These are phyloP conservation scores for Hibiscus mutabilis DNA, from an alignment of 345 rosid genomes.

Conservation along the genomic window DNA sequence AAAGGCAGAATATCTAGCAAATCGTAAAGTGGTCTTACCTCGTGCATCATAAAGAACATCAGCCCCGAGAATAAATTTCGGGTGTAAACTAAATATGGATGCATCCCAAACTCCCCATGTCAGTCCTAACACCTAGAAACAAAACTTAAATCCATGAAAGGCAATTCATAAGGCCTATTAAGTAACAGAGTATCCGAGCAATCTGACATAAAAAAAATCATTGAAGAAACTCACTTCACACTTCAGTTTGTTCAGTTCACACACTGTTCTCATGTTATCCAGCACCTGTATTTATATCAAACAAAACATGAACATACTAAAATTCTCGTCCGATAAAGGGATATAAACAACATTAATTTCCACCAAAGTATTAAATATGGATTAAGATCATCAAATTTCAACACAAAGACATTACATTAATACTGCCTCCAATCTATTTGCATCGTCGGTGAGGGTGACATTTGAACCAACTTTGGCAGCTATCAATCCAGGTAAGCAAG, in stretches of 20 bases:
- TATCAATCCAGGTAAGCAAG: constrained; percentile 64
- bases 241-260: constrained; percentile 47
- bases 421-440: constrained; percentile 49
- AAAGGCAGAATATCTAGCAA: constrained; percentile 7
- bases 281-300: constrained; percentile 48
- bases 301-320: neutral
- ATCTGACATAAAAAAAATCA: neutral
- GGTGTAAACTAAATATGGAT: constrained; percentile 45
- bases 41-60: constrained; percentile 77
- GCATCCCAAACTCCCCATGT: constrained; percentile 90
- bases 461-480: constrained; percentile 77
- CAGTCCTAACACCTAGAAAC: constrained; percentile 53
- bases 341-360: neutral
- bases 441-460: constrained; percentile 69
- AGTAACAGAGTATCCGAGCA: neutral
- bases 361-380: neutral
- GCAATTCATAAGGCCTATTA: neutral
- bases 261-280: constrained; percentile 64
- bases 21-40: constrained; percentile 35
- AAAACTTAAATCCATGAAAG: constrained; percentile 8
- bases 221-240: constrained; percentile 42
- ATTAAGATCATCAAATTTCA: neutral
- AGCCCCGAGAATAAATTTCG: constrained; percentile 73
- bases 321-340: neutral
- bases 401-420: neutral